phyloP scores from a whole-genome alignment of 2,329 filamentous ascomycete genomes.

The Aspergillus luchuensis region DNA sequence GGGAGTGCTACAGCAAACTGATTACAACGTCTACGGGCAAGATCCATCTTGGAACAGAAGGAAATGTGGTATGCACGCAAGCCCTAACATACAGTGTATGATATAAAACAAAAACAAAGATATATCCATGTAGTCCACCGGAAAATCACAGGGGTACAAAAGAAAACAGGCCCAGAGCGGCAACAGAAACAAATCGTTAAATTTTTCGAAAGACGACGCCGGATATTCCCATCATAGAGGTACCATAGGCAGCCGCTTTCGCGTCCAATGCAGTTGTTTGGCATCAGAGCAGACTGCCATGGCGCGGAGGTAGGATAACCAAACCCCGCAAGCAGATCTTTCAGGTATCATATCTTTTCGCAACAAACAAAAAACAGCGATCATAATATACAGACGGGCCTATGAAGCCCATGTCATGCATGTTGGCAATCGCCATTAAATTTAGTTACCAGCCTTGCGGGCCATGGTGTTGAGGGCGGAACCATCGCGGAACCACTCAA shows the following conservation, averaged over 20 bases:
- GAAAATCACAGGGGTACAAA: slow-evolving; percentile 31
- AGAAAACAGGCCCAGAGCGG: slow-evolving; percentile 23
- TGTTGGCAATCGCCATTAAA: not conserved
- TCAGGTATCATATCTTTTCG: slow-evolving; percentile 16
- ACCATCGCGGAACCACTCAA: slow-evolving; percentile 99
- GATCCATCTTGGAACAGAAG: slow-evolving; percentile 23
- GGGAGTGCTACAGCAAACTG: too few species aligned
- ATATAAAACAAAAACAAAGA: slow-evolving; percentile 37
- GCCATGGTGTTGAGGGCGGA: slow-evolving; percentile 98
- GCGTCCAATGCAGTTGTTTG: slow-evolving; percentile 17
- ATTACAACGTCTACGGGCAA: not conserved
- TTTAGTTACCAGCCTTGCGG: slow-evolving; percentile 55
- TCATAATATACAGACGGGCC: slow-evolving; percentile 27
- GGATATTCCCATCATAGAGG: slow-evolving; percentile 33
- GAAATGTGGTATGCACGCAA: slow-evolving; percentile 42
- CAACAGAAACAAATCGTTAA: slow-evolving; percentile 37
- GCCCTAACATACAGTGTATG: slow-evolving; percentile 41
- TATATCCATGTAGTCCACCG: slow-evolving; percentile 46
- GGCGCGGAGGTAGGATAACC: not conserved
- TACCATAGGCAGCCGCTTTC: slow-evolving; percentile 25
- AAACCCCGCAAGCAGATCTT: not conserved
- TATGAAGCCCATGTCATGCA: slow-evolving; percentile 7
- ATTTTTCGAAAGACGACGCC: slow-evolving; percentile 40
- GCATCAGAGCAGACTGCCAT: slow-evolving; percentile 3
- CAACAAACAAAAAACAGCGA: slow-evolving; percentile 24